Evolutionary conservation across 306 rosid species (phyloP), one percentile per base, ranked within the genome.

Genomic region (Mimosa bimucronata): DNA sequence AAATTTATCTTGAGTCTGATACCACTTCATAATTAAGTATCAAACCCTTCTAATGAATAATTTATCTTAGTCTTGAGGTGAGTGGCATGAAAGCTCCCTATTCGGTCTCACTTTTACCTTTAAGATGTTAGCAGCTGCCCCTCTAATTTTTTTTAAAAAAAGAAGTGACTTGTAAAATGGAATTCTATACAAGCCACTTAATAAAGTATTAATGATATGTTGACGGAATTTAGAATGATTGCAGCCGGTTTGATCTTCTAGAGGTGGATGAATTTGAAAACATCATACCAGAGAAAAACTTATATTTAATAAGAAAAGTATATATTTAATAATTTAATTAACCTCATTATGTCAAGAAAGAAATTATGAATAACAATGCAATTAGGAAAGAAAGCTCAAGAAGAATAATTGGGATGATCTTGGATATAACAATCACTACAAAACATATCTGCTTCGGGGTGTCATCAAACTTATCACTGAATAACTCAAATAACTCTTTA

Each of bases 391-490:
- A 67, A 73, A 14, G 55, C 30, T 72, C 12, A 48, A 14, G 37
- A 58, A 12, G 58, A 73, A 86, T 38, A 66, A 9, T 26, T 28
- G 38, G 65, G 44, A 4, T 3, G 12, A 31, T 80, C 65, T 77
- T 30, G 26, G 9, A 53, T 71, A 72, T 9, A 68, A 74, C 77
- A 29, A 68, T 68, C 52, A 58, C 9, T 55, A 84, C 6, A 23
- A 58, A 86, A 67, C 45, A 61, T 65, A 91, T 98, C 95, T 89
- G 95, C 89, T 88, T 91, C 6, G 91, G 89, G 42, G 90, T 79
- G 75, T 86, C 91, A 44, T 81, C 44, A 71, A 86, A 78, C 28
- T 78, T 83, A 50, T 77, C 84, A 57, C 78, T 73, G 26, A 89
- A 57, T 69, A 81, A 76, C 75, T 79, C 86, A 74, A 86, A 76